Base-by-base conservation (phyloP, 2,329 filamentous ascomycete species). In the Pyrenophora tritici-repentis region DNA sequence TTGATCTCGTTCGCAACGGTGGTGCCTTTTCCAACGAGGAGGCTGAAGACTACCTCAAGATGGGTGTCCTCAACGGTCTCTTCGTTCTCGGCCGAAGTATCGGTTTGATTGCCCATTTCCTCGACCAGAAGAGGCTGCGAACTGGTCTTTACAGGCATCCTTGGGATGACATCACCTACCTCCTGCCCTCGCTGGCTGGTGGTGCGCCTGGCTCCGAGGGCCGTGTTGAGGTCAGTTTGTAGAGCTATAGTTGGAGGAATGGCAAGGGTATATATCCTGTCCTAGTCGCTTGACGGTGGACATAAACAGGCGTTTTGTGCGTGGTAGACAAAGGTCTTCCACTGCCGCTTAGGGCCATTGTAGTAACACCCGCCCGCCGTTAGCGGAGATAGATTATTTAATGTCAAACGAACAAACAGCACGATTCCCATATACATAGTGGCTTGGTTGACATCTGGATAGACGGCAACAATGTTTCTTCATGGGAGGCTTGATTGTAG, bases 61-160 rank as follows among this genome's bases (percentile, higher is more conserved):
- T 97, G 92, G 94, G 94, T 85, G 94, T 99, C 41, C 87, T 99
- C 69, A 99, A 99, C 85, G 94, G 94, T 82, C 89, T 99, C 56
- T 99, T 99, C 83, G 94, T 99, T 39, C 86, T 99, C 55, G 94
- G 94, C 73, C 89, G 94, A 74, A 91, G 86, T 77, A 99, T 99
- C 73, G 94, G 94, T 90, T 84, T 99, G 65, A 99, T 99, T 88
- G 94, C 94, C 73, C 94, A 99, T 81, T 97, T 93, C 85, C 87
- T 99, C 70, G 94, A 99, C 82, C 94, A 99, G 86, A 99, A 99
- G 92, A 87, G 94, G 79, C 85, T 99, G 78, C 89, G 93, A 72
- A 99, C 94, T 72, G 94, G 94, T 76, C 86, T 99, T 63, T 99
- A 99, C 89, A 89, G 94, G 58, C 72, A 96, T 86, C 94, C 94